A percentile compares a stretch with the other conserved stretches of the same genome.
phyloP scores from a whole-genome alignment of 176 grass and related monocot species.

The Lolium rigidum region DNA sequence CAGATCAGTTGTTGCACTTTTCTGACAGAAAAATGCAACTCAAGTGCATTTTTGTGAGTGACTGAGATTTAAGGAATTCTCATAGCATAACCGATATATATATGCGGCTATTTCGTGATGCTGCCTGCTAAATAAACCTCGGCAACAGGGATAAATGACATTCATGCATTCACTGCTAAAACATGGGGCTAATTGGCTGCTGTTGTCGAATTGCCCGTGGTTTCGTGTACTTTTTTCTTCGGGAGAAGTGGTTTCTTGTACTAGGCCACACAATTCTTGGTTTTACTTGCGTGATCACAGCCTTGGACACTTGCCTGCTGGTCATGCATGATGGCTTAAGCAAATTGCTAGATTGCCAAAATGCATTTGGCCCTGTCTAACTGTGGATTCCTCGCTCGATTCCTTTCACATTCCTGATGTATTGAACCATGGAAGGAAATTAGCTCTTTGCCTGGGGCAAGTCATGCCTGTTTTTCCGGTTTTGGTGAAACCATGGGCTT shows the following conservation, averaged over 20 bases:
- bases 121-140: too few relatives aligned
- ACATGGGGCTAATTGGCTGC: background rate
- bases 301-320: constrained; percentile 32
- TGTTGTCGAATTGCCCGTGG: constrained; percentile 15
- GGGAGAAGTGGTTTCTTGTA: too few relatives aligned
- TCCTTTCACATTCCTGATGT: constrained; percentile 51
- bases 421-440: background rate
- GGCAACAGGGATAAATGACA: too few relatives aligned
- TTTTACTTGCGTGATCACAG: constrained; percentile 19
- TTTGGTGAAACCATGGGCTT: constrained; percentile 58
- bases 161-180: background rate
- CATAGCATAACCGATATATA: too few relatives aligned
- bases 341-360: constrained; percentile 31
- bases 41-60: too few relatives aligned
- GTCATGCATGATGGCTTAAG: constrained; percentile 12
- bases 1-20: too few relatives aligned
- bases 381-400: constrained; percentile 45
- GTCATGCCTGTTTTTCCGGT: constrained; percentile 16
- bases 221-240: constrained; percentile 15
- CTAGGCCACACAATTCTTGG: background rate
- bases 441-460: background rate
- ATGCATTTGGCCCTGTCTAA: constrained; percentile 11
- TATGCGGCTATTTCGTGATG: too few relatives aligned
- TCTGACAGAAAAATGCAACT: too few relatives aligned
- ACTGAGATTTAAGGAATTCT: too few relatives aligned